Evolutionary conservation across 1,284 basidiomycete species (phyloP).

Genomic region (Apiotrichum mycotoxinovorans): DNA sequence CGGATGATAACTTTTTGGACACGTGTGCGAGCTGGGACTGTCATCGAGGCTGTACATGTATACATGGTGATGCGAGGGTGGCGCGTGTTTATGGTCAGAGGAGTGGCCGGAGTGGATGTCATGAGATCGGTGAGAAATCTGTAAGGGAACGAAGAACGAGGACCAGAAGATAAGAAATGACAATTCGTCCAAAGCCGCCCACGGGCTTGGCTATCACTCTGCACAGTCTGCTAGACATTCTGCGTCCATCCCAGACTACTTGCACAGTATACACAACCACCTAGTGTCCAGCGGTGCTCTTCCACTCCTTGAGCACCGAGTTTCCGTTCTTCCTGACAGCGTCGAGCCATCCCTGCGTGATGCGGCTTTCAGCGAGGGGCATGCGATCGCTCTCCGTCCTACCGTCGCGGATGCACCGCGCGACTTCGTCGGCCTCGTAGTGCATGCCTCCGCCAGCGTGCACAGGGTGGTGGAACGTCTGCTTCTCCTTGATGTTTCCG

Average conservation of each 20-base stretch:
- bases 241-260: background rate
- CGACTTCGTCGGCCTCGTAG: slow-evolving; percentile 62
- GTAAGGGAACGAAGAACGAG: no score
- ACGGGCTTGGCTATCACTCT: no score
- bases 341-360: slow-evolving; percentile 77
- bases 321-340: slow-evolving; percentile 56
- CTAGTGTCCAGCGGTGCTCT: slow-evolving; percentile 29
- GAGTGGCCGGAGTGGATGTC: no score
- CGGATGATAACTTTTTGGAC: background rate
- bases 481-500: slow-evolving; percentile 20
- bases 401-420: slow-evolving; percentile 69
- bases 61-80: no score
- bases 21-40: no score
- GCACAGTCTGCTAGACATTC: no score
- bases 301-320: slow-evolving; percentile 35
- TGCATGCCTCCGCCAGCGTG: slow-evolving; percentile 53
- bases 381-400: slow-evolving; percentile 70
- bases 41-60: no score
- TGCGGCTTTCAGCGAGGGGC: slow-evolving; percentile 69
- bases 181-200: no score
- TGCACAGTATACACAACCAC: background rate
- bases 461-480: slow-evolving; percentile 56
- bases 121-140: no score
- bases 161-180: no score
- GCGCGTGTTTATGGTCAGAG: no score